Base-by-base conservation (phyloP, 129 eudicot species). In the Artemisia argyi region DNA sequence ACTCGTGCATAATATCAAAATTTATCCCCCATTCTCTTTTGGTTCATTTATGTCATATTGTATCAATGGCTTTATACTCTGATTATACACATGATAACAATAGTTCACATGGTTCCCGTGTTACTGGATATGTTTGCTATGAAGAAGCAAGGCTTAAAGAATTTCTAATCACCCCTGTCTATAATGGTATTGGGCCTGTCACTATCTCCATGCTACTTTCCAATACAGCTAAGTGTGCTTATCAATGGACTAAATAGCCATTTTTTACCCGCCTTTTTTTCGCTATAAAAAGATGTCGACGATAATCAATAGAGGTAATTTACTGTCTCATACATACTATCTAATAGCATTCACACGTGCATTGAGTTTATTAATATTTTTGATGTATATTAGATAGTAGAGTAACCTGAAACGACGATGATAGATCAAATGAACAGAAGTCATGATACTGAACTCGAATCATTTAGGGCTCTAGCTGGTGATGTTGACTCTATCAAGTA, bases 391-490 rank as follows among this genome's bases (percentile, higher is more conserved):
- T 82, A 94, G 97, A 55, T 78, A 73, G 79, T 75, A 49, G 88
- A 84, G 68, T 87, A 94, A 70, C 85, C 83, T 52, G 81, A 84
- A 82, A 80, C 65, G 48, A 84, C 79, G 74, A 74, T 44, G 44
- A 46, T 84, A 59, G 89, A 84, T 77, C 79, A 77, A 61, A 71
- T 59, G 12, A 82, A 90, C 69, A 86, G 75, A 64, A 84, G 80
- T 50, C 83, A 80, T 63, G 78, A 66, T 50, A 12, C 83, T 20
- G 99, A 94, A 79, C 73, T 94, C 32, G 91, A 90, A 72, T 80
- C 83, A 20, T 94, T 94, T 73, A 79, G 96, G 80, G 83, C 80
- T 65, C 81, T 94, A 54, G 97, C 84, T 67, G 97, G 99, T 68
- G 94, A 94, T 68, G 93, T 88, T 13, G 85, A 86, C 71, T 70